These are phyloP conservation scores for Leccinum sublutescens DNA, from an alignment of 768 basidiomycete species.

Conservation along the genomic window DNA sequence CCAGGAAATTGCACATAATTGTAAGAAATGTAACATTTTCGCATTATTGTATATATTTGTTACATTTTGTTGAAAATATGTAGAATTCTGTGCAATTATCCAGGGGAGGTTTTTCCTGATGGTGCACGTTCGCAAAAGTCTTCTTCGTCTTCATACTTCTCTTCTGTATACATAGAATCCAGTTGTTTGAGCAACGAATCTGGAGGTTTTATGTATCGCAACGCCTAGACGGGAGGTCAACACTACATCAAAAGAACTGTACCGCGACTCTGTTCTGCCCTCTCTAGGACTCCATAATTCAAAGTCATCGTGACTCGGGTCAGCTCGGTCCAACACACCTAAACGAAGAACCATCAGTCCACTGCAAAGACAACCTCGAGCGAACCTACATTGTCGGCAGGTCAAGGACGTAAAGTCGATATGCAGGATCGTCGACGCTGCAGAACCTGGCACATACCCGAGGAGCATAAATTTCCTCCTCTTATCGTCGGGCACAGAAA, in stretches of 20 bases:
- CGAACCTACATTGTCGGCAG: constrained; percentile 62
- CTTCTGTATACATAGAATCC: too few relatives aligned
- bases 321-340: constrained; percentile 69
- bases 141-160: not conserved
- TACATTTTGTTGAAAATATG: too few relatives aligned
- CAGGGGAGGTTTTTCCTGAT: too few relatives aligned
- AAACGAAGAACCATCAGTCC: constrained; percentile 4
- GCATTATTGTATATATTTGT: too few relatives aligned
- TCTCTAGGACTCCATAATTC: constrained; percentile 97
- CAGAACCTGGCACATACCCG: constrained; percentile 52
- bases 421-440: constrained; percentile 61
- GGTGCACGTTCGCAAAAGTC: too few relatives aligned
- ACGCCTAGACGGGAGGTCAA: constrained; percentile 20
- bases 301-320: constrained; percentile 88
- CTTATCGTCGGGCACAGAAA: constrained; percentile 88
- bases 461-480: constrained; percentile 88
- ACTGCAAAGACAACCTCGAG: not conserved
- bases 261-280: constrained; percentile 60
- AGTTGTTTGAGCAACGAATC: constrained; percentile 69
- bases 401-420: constrained; percentile 87
- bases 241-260: too few relatives aligned
- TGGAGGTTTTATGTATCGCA: constrained; percentile 74
- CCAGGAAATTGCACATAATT: too few relatives aligned
- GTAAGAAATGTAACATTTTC: too few relatives aligned
- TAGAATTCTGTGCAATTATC: too few relatives aligned